Percentiles rank a stretch among this genome's conserved stretches.
Evolutionary conservation across 305 asterid genomes (phyloP).

Genomic region (Fraxinus paxiana): DNA sequence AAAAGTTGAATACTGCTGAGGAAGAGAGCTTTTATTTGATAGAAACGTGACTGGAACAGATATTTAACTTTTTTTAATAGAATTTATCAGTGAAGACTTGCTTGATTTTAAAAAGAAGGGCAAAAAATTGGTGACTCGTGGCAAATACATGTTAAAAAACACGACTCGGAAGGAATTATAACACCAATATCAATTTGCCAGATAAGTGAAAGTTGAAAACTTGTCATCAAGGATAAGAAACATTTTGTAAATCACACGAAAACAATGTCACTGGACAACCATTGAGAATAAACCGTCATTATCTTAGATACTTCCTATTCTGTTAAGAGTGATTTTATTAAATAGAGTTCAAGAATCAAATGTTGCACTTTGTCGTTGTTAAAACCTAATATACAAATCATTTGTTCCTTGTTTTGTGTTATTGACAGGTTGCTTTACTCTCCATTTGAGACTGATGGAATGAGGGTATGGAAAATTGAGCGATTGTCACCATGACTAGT

Average conservation of each 20-base stretch:
- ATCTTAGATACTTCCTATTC: neutral
- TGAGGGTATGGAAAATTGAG: conserved; percentile 58
- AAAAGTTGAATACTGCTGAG: neutral
- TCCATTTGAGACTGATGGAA: conserved; percentile 43
- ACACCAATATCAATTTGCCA: neutral
- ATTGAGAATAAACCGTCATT: neutral
- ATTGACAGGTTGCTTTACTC: conserved; percentile 58
- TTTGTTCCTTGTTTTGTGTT: conserved; percentile 16
- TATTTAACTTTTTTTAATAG: neutral
- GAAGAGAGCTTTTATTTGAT: neutral
- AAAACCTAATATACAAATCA: neutral
- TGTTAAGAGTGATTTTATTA: neutral
- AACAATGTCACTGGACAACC: neutral
- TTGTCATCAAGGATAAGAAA: neutral
- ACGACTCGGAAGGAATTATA: neutral
- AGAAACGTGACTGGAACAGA: neutral
- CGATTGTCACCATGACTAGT: conserved; percentile 72
- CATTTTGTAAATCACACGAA: neutral
- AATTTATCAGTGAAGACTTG: neutral
- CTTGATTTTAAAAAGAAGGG: neutral
- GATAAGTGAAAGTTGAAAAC: neutral
- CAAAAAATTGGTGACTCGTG: neutral
- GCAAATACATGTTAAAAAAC: neutral
- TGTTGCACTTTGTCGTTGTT: neutral
- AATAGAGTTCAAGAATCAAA: neutral